These are phyloP conservation scores for Craspedostauros australis DNA, from an alignment of 108 stramenopile genomes.

Conservation along the genomic window DNA sequence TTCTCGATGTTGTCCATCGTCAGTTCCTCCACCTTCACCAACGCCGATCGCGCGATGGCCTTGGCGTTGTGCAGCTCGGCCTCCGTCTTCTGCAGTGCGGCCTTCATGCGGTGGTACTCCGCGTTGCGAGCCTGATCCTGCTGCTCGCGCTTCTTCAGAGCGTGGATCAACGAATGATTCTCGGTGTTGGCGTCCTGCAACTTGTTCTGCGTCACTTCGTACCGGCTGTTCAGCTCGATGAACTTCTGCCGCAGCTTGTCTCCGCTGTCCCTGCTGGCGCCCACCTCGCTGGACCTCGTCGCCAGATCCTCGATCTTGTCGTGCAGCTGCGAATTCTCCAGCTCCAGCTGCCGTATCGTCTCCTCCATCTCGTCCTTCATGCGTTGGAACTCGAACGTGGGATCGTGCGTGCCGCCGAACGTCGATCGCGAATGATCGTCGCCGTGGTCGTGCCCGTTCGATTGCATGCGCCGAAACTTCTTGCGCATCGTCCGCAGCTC, in stretches of 20 bases:
- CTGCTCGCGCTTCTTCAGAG: constrained; percentile 30
- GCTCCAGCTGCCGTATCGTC: constrained; percentile 34
- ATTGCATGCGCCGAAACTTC: constrained; percentile 24
- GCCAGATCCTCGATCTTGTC: constrained; percentile 42
- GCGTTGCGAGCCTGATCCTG: constrained; percentile 16
- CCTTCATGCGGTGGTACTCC: constrained; percentile 12
- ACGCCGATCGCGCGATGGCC: constrained; percentile 34
- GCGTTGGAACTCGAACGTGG: constrained; percentile 12
- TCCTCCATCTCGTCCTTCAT: constrained; percentile 29
- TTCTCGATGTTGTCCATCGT: constrained; percentile 23
- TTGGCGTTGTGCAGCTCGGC: constrained; percentile 54
- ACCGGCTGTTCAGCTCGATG: constrained; percentile 41
- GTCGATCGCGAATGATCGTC: constrained; percentile 26
- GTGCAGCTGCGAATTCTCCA: constrained; percentile 46
- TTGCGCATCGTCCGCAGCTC: constrained; percentile 31
- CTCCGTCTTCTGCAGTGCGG: constrained; percentile 28
- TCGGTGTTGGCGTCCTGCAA: constrained; percentile 40
- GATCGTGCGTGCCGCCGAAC: constrained; percentile 4
- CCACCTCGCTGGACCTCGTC: constrained; percentile 3
- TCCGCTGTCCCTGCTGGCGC: constrained; percentile 10
- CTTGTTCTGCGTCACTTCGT: constrained; percentile 42
- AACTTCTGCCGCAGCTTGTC: constrained; percentile 25
- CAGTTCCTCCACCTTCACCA: constrained; percentile 40
- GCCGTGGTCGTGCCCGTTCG: constrained; percentile 2
- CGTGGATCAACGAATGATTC: constrained; percentile 34